These are phyloP conservation scores for Ettlia oleoabundans DNA, from an alignment of 139 green algal genomes.

Conservation along the genomic window DNA sequence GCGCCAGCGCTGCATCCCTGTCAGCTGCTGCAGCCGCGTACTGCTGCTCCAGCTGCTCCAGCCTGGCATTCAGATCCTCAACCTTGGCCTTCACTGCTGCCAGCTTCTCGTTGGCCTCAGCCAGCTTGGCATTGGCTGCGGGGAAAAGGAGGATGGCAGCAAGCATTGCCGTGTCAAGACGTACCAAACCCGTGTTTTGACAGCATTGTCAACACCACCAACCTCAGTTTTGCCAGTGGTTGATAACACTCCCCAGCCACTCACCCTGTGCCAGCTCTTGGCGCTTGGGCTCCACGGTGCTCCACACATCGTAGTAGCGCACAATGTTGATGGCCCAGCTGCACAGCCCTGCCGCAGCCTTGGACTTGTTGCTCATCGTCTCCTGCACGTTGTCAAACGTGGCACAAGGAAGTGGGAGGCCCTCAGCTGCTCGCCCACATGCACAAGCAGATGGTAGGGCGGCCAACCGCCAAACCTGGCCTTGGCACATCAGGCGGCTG, in stretches of 20 bases:
- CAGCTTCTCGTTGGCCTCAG: conserved; percentile 87
- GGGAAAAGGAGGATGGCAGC: too few species aligned
- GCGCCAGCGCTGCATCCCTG: conserved; percentile 85
- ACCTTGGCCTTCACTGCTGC: conserved; percentile 77
- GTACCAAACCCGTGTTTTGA: too few species aligned
- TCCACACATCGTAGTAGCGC: conserved; percentile 89
- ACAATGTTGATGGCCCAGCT: conserved; percentile 93
- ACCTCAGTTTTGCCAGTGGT: too few species aligned
- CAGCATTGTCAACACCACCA: too few species aligned
- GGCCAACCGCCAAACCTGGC: too few species aligned
- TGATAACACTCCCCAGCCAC: neutral
- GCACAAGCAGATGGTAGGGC: too few species aligned
- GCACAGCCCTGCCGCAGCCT: conserved; percentile 86
- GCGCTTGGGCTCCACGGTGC: conserved; percentile 80
- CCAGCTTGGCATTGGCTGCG: conserved; percentile 87
- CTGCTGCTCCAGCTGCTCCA: conserved; percentile 77
- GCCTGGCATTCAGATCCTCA: conserved; percentile 80
- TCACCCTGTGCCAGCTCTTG: conserved; percentile 69
- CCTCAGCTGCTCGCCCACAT: too few species aligned
- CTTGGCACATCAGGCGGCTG: too few species aligned
- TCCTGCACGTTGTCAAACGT: conserved; percentile 40
- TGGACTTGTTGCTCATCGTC: conserved; percentile 86
- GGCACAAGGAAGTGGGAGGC: too few species aligned
- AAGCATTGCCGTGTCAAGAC: neutral
- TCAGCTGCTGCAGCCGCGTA: conserved; percentile 89